phyloP scores from a whole-genome alignment of 441 rosid species.

The Heliophila coronopifolia region DNA sequence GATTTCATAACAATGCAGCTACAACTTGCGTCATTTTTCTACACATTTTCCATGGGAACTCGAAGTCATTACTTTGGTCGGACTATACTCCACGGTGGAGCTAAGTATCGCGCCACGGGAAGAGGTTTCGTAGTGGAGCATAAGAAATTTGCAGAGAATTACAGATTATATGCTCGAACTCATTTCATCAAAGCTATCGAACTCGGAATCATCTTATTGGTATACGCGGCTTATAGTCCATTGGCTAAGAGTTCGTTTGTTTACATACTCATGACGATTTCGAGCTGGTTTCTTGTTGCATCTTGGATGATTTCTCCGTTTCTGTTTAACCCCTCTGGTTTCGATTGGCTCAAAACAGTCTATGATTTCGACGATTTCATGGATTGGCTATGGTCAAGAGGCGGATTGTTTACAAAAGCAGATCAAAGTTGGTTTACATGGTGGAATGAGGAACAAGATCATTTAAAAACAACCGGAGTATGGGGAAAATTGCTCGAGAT shows the following conservation, averaged over 20 bases:
- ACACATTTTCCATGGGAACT: conserved; percentile 97
- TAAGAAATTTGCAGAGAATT: conserved; percentile 88
- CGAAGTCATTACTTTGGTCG: conserved; percentile 96
- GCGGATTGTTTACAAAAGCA: too few relatives aligned
- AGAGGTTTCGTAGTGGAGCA: conserved; percentile 97
- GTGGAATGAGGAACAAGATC: too few relatives aligned
- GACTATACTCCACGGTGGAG: conserved; percentile 98
- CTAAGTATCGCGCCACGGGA: conserved; percentile 98
- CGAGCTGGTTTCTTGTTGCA: too few relatives aligned
- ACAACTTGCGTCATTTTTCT: conserved; percentile 94
- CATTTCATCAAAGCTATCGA: conserved; percentile 98
- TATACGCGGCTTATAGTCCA: too few relatives aligned
- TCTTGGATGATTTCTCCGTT: too few relatives aligned
- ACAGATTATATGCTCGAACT: conserved; percentile 93
- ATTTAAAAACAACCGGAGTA: conserved; percentile 77
- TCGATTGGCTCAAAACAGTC: too few relatives aligned
- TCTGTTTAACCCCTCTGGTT: too few relatives aligned
- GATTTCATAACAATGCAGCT: conserved; percentile 94
- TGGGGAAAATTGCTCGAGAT: conserved; percentile 93
- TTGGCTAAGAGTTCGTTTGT: too few relatives aligned
- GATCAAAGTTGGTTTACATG: too few relatives aligned
- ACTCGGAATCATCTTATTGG: conserved; percentile 35
- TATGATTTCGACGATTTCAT: too few relatives aligned
- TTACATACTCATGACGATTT: conserved; percentile 77
- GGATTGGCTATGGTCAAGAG: too few relatives aligned